These are phyloP conservation scores for Chytriomyces confervae DNA, from an alignment of 192 early-diverging fungal species.

Conservation along the genomic window DNA sequence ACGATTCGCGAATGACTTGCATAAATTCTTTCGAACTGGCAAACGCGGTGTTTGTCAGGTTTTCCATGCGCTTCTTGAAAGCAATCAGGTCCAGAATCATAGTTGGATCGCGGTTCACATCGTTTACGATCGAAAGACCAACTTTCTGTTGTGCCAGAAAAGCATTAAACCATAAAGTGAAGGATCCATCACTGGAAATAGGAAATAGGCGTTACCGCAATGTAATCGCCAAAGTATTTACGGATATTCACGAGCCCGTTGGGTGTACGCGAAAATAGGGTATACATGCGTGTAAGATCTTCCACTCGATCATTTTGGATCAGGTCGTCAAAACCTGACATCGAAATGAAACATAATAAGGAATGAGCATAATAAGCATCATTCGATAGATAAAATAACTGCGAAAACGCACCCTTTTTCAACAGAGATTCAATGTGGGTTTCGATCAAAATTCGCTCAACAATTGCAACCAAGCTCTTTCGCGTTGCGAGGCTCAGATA, in stretches of 20 bases:
- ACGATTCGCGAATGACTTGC: conserved; percentile 78
- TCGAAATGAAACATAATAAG: not conserved
- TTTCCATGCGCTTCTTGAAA: conserved; percentile 76
- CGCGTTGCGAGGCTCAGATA: conserved; percentile 79
- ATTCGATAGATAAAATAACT: not conserved
- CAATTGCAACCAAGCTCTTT: conserved; percentile 63
- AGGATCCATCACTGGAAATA: conserved; percentile 59
- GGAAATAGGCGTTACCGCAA: conserved; percentile 55
- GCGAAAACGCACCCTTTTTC: conserved; percentile 54
- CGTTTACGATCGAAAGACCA: conserved; percentile 41
- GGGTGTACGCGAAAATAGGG: conserved; percentile 67
- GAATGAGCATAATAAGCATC: not conserved
- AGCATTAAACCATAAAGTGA: not conserved
- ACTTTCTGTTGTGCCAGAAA: conserved; percentile 49
- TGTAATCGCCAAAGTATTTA: conserved; percentile 65
- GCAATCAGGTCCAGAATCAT: conserved; percentile 83
- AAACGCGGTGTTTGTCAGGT: conserved; percentile 68
- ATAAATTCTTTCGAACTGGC: conserved; percentile 72
- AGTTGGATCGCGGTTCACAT: conserved; percentile 44
- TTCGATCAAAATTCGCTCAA: conserved; percentile 73
- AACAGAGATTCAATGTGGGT: conserved; percentile 72
- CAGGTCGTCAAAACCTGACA: conserved; percentile 74
- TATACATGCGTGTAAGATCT: conserved; percentile 76
- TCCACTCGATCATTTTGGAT: conserved; percentile 65
- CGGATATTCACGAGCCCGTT: conserved; percentile 70